Evolutionary conservation across 805 yeast genomes (phyloP).

Genomic region (Metschnikowia reukaufii): DNA sequence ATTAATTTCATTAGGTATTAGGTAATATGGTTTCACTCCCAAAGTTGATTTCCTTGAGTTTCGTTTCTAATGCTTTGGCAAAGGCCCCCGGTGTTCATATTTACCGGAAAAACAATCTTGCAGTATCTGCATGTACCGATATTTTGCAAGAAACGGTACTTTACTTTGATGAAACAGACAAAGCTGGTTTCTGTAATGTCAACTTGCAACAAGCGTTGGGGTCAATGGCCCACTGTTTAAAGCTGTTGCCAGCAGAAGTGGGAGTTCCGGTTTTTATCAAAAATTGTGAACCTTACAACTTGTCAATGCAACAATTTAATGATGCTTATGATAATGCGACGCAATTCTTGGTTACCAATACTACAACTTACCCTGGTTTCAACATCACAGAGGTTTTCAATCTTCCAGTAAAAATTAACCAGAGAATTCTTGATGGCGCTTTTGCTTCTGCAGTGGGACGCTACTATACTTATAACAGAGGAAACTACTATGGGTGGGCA

Average conservation of each 20-base stretch:
- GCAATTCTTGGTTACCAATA: slow-evolving; percentile 32
- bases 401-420: slow-evolving; percentile 36
- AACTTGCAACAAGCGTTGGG: slow-evolving; percentile 41
- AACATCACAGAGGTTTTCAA: slow-evolving; percentile 29
- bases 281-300: slow-evolving; percentile 15
- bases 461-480: slow-evolving; percentile 39
- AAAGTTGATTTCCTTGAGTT: too few relatives aligned
- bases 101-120: slow-evolving; percentile 26
- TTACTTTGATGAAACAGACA: slow-evolving; percentile 26
- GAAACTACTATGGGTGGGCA: slow-evolving; percentile 39
- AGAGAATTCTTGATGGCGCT: slow-evolving; percentile 24
- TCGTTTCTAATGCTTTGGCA: slow-evolving; percentile 17
- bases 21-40: too few relatives aligned
- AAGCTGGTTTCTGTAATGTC: slow-evolving; percentile 33
- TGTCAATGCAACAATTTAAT: slow-evolving; percentile 33
- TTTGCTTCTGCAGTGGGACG: slow-evolving; percentile 31
- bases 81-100: slow-evolving; percentile 23
- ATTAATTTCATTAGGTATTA: too few relatives aligned
- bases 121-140: slow-evolving; percentile 27
- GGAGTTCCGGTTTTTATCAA: slow-evolving; percentile 18
- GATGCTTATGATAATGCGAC: slow-evolving; percentile 44
- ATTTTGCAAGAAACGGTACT: slow-evolving; percentile 27
- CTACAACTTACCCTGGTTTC: slow-evolving; percentile 30
- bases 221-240: slow-evolving; percentile 36
- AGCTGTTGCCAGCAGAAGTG: slow-evolving; percentile 22